Evolutionary conservation across 192 early-diverging fungal genomes (phyloP).

Genomic region (Rhizophagus sp.): DNA sequence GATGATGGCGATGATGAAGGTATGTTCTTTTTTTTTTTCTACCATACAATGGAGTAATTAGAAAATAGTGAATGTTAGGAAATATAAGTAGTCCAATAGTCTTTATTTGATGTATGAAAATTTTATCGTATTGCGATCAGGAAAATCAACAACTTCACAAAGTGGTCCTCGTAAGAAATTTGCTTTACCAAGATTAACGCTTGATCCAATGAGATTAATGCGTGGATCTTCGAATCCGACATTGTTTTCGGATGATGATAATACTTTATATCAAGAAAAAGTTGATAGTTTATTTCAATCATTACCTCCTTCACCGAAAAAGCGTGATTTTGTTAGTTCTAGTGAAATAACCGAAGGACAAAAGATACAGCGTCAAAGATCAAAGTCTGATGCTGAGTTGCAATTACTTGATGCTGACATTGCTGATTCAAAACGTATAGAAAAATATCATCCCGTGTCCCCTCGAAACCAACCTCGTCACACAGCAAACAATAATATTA

Average conservation of each 20-base stretch:
- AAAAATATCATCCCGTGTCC: conserved; percentile 2
- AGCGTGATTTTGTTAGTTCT: conserved; percentile 33
- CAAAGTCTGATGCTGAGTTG: background rate
- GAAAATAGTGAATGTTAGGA: background rate
- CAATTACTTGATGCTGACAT: background rate
- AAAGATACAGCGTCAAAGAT: background rate
- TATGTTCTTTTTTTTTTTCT: background rate
- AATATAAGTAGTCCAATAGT: no score
- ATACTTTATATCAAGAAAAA: conserved; percentile 24
- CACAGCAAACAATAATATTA: background rate
- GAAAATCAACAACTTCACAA: background rate
- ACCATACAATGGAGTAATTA: background rate
- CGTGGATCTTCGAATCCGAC: no score
- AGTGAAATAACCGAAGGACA: background rate
- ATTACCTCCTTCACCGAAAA: conserved; percentile 32
- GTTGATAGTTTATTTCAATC: conserved; percentile 33
- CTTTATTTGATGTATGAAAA: background rate
- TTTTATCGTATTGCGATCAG: background rate
- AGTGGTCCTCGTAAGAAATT: background rate
- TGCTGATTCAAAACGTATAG: background rate
- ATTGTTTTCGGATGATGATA: conserved; percentile 3
- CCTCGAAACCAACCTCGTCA: background rate
- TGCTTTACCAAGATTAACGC: background rate
- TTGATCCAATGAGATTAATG: conserved; percentile 4
- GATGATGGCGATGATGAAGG: background rate